Percentiles rank a stretch among this genome's conserved stretches.
These are phyloP conservation scores for Pythium vanterpoolii DNA, from an alignment of 352 stramenopile species.

Conservation along the genomic window DNA sequence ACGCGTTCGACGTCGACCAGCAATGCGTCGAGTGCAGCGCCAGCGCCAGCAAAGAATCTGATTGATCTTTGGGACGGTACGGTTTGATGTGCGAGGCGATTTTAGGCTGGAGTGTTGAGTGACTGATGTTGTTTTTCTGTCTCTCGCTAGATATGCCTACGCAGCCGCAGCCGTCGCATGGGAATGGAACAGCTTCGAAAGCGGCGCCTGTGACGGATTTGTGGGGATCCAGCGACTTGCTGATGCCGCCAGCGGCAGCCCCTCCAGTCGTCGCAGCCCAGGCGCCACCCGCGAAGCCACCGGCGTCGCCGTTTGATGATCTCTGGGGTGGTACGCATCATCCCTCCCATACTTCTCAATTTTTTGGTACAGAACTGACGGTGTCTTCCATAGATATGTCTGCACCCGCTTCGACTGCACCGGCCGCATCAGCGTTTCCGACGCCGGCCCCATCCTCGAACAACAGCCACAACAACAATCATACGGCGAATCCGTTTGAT, in stretches of 20 bases:
- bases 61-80: constrained; percentile 70
- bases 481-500: constrained; percentile 27
- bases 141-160: constrained; percentile 16
- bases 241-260: constrained; percentile 4
- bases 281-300: constrained; percentile 2
- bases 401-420: background rate
- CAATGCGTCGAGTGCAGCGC: constrained; percentile 24
- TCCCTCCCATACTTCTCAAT: background rate
- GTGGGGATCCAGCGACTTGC: constrained; percentile 13
- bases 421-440: background rate
- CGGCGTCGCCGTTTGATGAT: constrained; percentile 16
- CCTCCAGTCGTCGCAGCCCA: background rate
- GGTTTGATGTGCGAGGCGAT: background rate
- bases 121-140: background rate
- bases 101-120: background rate
- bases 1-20: constrained; percentile 29
- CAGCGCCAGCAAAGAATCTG: constrained; percentile 36
- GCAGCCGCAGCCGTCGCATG: background rate
- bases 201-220: constrained; percentile 11
- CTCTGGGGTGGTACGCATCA: constrained; percentile 11
- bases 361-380: too few species aligned
- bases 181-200: background rate
- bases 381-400: background rate
- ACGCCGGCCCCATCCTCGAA: background rate
- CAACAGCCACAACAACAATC: constrained; percentile 1